Evolutionary conservation across 108 stramenopile genomes (phyloP).

Genomic region (Schizochytrium sp.): DNA sequence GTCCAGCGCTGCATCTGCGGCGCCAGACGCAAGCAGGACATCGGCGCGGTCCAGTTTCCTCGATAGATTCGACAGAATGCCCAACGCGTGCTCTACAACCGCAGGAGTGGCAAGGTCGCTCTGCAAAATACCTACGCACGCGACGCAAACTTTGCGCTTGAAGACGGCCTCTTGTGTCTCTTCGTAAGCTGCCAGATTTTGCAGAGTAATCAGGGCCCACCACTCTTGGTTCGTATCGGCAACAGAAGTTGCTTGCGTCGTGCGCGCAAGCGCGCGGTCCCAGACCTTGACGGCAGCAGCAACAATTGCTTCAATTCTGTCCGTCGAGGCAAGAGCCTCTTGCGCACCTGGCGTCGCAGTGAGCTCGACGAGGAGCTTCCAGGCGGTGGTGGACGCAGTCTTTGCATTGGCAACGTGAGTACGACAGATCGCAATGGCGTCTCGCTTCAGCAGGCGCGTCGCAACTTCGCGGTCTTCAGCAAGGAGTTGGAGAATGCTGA

Average conservation of each 20-base stretch:
- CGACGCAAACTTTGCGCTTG: neutral
- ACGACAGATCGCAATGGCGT: neutral
- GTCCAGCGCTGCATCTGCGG: neutral
- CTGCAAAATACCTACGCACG: neutral
- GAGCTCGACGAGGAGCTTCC: neutral
- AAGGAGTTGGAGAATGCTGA: neutral
- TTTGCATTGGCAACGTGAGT: neutral
- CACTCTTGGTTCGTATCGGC: neutral
- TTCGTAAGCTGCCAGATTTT: neutral
- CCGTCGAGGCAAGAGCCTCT: neutral
- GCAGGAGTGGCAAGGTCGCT: neutral
- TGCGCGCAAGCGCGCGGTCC: neutral
- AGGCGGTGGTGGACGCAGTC: neutral
- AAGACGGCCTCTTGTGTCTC: neutral
- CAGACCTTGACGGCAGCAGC: neutral
- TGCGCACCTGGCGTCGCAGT: neutral
- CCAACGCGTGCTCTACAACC: neutral
- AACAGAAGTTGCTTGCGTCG: too few relatives aligned
- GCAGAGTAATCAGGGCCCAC: neutral
- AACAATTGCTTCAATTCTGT: neutral
- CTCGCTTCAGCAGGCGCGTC: neutral
- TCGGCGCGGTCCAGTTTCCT: neutral
- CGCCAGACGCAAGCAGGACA: neutral
- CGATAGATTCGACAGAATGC: neutral
- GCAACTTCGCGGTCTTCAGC: neutral